These are phyloP conservation scores for Colletotrichum euphorbiae DNA, from an alignment of 2,329 filamentous ascomycete genomes.

Conservation along the genomic window DNA sequence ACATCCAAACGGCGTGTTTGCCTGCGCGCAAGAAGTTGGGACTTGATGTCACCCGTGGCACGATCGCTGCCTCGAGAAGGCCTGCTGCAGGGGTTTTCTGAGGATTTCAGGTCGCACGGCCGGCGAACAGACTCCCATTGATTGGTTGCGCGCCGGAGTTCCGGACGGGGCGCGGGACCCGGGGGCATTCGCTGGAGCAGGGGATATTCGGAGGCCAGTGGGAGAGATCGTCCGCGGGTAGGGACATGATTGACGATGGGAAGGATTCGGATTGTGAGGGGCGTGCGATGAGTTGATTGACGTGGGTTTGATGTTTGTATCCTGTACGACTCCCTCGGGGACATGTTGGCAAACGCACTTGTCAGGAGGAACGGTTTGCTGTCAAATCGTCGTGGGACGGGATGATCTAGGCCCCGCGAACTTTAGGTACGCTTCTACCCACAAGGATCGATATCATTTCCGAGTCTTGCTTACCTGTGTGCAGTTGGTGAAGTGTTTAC, in stretches of 20 bases:
- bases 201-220: not conserved
- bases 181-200: not conserved
- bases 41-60: not conserved
- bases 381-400: not conserved
- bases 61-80: slow-evolving; percentile 8
- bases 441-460: slow-evolving; percentile 21
- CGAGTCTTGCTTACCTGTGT: slow-evolving; percentile 2
- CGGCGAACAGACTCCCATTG: slow-evolving; percentile 7
- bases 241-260: not conserved
- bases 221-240: not conserved
- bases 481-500: slow-evolving; percentile 2
- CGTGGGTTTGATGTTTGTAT: not conserved
- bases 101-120: not conserved
- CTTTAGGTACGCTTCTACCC: not conserved
- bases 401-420: not conserved
- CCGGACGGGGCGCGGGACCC: slow-evolving; percentile 10
- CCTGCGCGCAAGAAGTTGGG: too few relatives aligned
- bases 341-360: not conserved
- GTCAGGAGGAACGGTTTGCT: not conserved
- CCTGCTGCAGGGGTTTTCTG: slow-evolving; percentile 9
- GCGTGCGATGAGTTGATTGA: not conserved
- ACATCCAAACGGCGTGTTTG: not conserved
- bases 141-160: slow-evolving; percentile 5
- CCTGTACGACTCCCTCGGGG: not conserved
- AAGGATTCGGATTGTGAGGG: not conserved